Conservation (phyloP, 208 protist species). For the Leishmania aethiopica region DNA sequence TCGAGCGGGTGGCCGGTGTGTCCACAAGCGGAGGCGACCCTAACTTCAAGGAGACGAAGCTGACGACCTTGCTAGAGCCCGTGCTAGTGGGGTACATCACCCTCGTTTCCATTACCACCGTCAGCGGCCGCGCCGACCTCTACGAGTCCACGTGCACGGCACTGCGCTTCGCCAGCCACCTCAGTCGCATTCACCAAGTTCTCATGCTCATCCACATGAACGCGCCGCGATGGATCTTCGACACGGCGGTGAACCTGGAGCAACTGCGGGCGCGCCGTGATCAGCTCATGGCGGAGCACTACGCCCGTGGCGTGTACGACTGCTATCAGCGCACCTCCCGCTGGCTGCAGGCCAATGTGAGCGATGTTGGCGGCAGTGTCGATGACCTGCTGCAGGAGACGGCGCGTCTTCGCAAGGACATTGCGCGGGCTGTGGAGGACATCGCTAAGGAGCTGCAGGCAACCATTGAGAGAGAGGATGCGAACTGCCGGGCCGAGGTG, state of each 20-base stretch:
- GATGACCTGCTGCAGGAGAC: conserved; percentile 65
- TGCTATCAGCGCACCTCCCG: conserved; percentile 60
- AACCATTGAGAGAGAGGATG: conserved; percentile 43
- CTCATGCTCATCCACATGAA: conserved; percentile 84
- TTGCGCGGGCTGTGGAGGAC: conserved; percentile 49
- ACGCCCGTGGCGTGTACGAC: conserved; percentile 72
- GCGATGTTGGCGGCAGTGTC: conserved; percentile 48
- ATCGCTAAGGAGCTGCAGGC: conserved; percentile 46
- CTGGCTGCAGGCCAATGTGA: conserved; percentile 68
- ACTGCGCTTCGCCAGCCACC: conserved; percentile 58
- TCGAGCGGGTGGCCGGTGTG: conserved; percentile 62
- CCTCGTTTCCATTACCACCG: conserved; percentile 80
- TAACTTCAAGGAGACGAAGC: conserved; percentile 62
- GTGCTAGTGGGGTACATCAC: conserved; percentile 81
- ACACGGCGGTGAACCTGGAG: conserved; percentile 67
- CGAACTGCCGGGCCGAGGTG: conserved; percentile 29
- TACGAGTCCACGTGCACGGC: conserved; percentile 65
- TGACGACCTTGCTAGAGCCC: conserved; percentile 79
- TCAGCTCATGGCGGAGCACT: conserved; percentile 51
- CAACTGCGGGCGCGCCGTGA: conserved; percentile 58
- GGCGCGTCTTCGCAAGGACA: conserved; percentile 56
- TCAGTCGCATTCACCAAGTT: conserved; percentile 79
- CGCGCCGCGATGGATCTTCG: conserved; percentile 79
- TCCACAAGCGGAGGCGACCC: conserved; percentile 51
- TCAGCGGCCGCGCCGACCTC: conserved; percentile 76